Evolutionary conservation across 2,329 filamentous ascomycete species (phyloP).

Genomic region (Arthrobotrys conoides): DNA sequence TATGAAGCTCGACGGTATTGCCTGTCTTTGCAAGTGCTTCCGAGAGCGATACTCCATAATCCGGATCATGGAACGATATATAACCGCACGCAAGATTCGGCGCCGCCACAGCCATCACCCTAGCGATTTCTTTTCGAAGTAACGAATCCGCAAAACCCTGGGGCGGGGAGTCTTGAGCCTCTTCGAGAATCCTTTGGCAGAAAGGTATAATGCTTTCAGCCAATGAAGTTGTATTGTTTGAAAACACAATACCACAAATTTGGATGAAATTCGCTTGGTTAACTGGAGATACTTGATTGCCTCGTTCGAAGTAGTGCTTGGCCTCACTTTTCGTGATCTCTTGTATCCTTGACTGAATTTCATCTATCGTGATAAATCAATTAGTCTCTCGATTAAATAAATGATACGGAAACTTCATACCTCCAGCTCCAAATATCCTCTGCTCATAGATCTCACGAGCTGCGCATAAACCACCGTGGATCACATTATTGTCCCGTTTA

Average conservation of each 20-base stretch:
- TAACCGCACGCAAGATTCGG: conserved; percentile 44
- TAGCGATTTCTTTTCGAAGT: conserved; percentile 52
- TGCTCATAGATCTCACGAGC: conserved; percentile 64
- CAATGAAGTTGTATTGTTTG: background rate
- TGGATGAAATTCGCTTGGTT: conserved; percentile 52
- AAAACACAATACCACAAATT: conserved; percentile 20
- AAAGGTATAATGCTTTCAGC: conserved; percentile 27
- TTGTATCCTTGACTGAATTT: conserved; percentile 16
- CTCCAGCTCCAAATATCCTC: conserved; percentile 9
- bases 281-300: conserved; percentile 33
- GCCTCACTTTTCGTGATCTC: background rate
- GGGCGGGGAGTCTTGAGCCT: conserved; percentile 25
- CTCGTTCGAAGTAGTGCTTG: background rate
- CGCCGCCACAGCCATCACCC: conserved; percentile 22
- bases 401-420: background rate
- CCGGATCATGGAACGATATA: conserved; percentile 46
- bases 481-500: conserved; percentile 69
- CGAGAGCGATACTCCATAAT: conserved; percentile 53
- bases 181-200: conserved; percentile 25
- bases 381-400: background rate
- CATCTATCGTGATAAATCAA: background rate
- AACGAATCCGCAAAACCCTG: conserved; percentile 41
- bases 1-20: conserved; percentile 11
- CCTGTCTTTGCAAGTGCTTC: conserved; percentile 17
- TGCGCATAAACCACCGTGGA: conserved; percentile 74